Evolutionary conservation across 2,329 filamentous ascomycete genomes (phyloP).

Genomic region (Hymenoscyphus fraxineus): DNA sequence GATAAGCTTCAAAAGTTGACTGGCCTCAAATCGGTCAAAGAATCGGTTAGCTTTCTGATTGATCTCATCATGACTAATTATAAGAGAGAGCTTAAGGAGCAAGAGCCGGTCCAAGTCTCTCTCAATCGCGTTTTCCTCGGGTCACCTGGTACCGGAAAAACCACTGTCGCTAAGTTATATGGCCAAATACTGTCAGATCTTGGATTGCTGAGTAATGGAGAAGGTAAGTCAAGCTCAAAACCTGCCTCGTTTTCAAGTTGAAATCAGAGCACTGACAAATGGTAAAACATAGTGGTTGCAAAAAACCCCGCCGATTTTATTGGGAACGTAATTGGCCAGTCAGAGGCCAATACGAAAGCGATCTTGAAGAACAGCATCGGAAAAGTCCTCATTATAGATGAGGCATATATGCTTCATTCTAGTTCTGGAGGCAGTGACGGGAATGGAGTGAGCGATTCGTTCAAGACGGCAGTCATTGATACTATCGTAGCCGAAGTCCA

Average conservation of each 20-base stretch:
- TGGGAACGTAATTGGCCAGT: conserved; percentile 58
- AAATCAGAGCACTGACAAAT: not conserved
- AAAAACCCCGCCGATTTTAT: conserved; percentile 76
- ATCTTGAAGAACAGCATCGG: conserved; percentile 64
- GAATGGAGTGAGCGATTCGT: conserved; percentile 44
- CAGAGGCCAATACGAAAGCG: conserved; percentile 67
- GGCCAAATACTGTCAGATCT: conserved; percentile 64
- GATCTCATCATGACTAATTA: conserved; percentile 63
- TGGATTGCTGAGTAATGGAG: conserved; percentile 63
- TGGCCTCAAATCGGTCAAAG: conserved; percentile 60
- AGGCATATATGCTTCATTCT: conserved; percentile 65
- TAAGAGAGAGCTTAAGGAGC: conserved; percentile 58
- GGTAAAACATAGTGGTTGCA: conserved; percentile 49
- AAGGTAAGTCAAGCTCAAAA: conserved; percentile 46
- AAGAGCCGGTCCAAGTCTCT: conserved; percentile 54
- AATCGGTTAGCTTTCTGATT: conserved; percentile 54
- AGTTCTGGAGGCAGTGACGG: conserved; percentile 29
- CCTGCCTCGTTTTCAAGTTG: not conserved
- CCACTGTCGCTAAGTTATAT: conserved; percentile 70
- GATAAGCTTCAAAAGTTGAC: conserved; percentile 52
- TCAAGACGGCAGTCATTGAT: conserved; percentile 60
- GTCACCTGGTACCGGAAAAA: conserved; percentile 72
- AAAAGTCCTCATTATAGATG: conserved; percentile 77
- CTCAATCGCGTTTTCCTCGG: conserved; percentile 70
- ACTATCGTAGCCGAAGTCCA: conserved; percentile 76